These are phyloP conservation scores for Malassezia restricta DNA, from an alignment of 1,284 basidiomycete species.

Conservation along the genomic window DNA sequence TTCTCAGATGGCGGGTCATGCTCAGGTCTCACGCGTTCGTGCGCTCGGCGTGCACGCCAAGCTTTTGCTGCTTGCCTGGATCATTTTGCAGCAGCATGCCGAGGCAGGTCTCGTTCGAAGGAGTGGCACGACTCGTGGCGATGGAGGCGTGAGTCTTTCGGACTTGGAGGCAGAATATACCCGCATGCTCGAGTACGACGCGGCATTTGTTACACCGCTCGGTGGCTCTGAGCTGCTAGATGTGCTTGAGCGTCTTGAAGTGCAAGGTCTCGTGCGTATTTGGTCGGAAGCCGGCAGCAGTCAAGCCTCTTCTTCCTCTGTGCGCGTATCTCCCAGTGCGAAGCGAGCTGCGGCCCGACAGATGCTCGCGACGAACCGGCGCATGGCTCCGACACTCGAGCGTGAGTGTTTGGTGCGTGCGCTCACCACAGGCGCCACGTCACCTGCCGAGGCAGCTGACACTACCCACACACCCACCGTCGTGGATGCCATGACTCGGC, in stretches of 20 bases:
- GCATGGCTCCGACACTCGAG: slow-evolving; percentile 13
- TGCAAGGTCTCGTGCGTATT: slow-evolving; percentile 33
- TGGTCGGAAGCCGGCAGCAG: slow-evolving; percentile 16
- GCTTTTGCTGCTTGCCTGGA: slow-evolving; percentile 32
- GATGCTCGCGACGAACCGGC: slow-evolving; percentile 24
- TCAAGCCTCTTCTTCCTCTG: background rate
- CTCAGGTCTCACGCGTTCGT: slow-evolving; percentile 34
- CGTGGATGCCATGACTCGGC: slow-evolving; percentile 12
- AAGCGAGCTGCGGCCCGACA: slow-evolving; percentile 38
- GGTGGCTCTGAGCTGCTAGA: slow-evolving; percentile 37
- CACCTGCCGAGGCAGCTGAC: background rate
- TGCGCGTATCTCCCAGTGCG: slow-evolving; percentile 24
- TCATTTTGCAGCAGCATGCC: slow-evolving; percentile 24
- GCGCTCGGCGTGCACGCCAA: slow-evolving; percentile 37
- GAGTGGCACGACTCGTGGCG: slow-evolving; percentile 17
- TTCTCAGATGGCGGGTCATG: slow-evolving; percentile 32
- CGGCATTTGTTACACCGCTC: slow-evolving; percentile 24
- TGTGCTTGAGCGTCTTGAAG: slow-evolving; percentile 39
- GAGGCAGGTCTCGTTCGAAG: slow-evolving; percentile 14
- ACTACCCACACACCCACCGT: slow-evolving; percentile 9
- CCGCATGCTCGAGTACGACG: slow-evolving; percentile 25
- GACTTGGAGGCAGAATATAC: slow-evolving; percentile 36
- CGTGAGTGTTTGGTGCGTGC: slow-evolving; percentile 12
- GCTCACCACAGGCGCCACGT: slow-evolving; percentile 3
- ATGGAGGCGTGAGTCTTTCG: slow-evolving; percentile 17